Evolutionary conservation across 2,329 filamentous ascomycete species (phyloP).

Genomic region (Coniochaeta ligniaria): DNA sequence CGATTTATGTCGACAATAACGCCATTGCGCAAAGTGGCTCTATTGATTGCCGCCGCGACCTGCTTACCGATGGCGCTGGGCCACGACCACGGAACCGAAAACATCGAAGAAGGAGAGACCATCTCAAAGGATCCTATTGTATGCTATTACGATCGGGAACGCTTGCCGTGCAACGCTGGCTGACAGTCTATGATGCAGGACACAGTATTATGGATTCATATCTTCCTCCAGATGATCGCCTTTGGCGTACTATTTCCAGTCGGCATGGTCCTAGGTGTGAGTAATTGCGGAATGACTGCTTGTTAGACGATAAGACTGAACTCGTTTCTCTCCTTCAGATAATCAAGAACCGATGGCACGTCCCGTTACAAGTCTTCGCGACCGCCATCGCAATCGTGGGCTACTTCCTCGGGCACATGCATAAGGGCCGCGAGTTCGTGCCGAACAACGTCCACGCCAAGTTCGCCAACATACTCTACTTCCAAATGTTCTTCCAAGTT

Average conservation of each 20-base stretch:
- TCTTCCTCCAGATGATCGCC: constrained; percentile 76
- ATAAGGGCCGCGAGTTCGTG: constrained; percentile 81
- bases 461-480: constrained; percentile 75
- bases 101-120: not conserved
- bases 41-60: not conserved
- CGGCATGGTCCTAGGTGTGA: constrained; percentile 90
- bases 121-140: constrained; percentile 4
- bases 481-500: constrained; percentile 71
- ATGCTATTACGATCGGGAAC: not conserved
- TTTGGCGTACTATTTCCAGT: constrained; percentile 91
- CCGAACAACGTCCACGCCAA: constrained; percentile 67
- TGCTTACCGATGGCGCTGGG: not conserved
- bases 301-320: not conserved
- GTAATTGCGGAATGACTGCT: constrained; percentile 20
- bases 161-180: not conserved
- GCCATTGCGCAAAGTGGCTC: not conserved
- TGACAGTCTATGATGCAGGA: constrained; percentile 42
- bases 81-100: not conserved
- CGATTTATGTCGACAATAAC: not conserved
- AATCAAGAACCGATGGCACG: constrained; percentile 86
- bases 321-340: constrained; percentile 47
- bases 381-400: constrained; percentile 71
- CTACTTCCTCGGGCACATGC: constrained; percentile 86
- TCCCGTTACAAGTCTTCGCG: constrained; percentile 74
- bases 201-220: constrained; percentile 86